phyloP scores from a whole-genome alignment of 1,284 basidiomycete species.

The Phellinidium pouzarii region DNA sequence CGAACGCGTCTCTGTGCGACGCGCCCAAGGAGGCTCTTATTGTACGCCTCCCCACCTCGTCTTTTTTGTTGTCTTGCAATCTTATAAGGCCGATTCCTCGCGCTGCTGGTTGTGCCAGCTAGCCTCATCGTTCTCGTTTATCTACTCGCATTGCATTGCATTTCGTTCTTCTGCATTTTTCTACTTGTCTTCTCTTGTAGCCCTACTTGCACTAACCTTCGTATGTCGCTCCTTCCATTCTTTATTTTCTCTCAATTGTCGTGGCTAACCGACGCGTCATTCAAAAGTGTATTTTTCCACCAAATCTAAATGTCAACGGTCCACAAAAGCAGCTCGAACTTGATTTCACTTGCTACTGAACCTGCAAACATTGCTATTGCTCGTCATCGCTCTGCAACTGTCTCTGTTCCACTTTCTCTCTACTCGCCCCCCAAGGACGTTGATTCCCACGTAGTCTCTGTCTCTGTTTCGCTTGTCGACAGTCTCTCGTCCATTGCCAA shows the following conservation, averaged over 20 bases:
- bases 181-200: neutral
- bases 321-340: neutral
- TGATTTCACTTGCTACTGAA: neutral
- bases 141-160: neutral
- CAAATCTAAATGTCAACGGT: neutral
- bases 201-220: neutral
- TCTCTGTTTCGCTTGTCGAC: neutral
- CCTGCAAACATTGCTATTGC: neutral
- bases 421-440: neutral
- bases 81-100: neutral
- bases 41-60: neutral
- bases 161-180: neutral
- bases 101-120: neutral
- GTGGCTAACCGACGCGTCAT: neutral
- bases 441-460: neutral
- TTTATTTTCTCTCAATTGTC: neutral
- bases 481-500: conserved; percentile 33
- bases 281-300: no score
- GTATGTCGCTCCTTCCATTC: neutral
- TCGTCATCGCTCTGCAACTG: neutral
- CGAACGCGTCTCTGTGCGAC: neutral
- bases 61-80: neutral
- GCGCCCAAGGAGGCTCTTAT: neutral
- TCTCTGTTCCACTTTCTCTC: neutral
- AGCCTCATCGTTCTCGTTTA: neutral